phyloP scores from a whole-genome alignment of 2,329 filamentous ascomycete species.

The Coniella lustricola region DNA sequence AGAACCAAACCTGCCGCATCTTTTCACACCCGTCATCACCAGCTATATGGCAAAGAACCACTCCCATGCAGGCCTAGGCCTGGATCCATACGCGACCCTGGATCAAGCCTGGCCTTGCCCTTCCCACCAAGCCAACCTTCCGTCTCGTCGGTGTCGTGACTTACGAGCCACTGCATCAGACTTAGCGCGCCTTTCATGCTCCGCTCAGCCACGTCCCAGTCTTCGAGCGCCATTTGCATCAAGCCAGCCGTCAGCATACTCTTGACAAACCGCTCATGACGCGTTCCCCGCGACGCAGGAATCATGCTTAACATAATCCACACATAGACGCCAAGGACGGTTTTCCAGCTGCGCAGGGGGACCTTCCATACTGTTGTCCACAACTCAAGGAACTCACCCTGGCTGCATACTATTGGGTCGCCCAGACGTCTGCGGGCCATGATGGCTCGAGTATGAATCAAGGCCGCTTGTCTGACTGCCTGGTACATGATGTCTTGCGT shows the following conservation, averaged over 20 bases:
- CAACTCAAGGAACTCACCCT: conserved; percentile 33
- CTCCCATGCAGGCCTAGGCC: background rate
- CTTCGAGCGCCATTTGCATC: conserved; percentile 40
- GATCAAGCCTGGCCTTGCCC: background rate
- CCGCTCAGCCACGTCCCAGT: conserved; percentile 38
- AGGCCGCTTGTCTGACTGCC: conserved; percentile 37
- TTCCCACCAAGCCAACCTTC: background rate
- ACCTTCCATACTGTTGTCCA: conserved; percentile 43
- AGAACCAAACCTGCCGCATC: no score
- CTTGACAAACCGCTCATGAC: conserved; percentile 39
- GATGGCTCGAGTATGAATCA: conserved; percentile 43
- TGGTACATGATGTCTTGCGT: conserved; percentile 39
- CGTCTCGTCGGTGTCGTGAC: conserved; percentile 1
- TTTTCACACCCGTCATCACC: background rate
- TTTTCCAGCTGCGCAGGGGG: conserved; percentile 38
- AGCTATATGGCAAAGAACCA: background rate
- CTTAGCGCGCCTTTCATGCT: conserved; percentile 30
- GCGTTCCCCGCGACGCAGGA: conserved; percentile 31
- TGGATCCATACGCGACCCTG: background rate
- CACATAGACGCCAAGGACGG: conserved; percentile 39
- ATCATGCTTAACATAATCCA: conserved; percentile 40
- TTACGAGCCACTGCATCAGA: conserved; percentile 37
- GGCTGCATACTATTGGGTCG: conserved; percentile 26
- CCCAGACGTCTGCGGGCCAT: conserved; percentile 35
- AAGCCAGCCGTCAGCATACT: conserved; percentile 36